phyloP scores from a whole-genome alignment of 108 stramenopile species.

The Conticribra weissflogii region DNA sequence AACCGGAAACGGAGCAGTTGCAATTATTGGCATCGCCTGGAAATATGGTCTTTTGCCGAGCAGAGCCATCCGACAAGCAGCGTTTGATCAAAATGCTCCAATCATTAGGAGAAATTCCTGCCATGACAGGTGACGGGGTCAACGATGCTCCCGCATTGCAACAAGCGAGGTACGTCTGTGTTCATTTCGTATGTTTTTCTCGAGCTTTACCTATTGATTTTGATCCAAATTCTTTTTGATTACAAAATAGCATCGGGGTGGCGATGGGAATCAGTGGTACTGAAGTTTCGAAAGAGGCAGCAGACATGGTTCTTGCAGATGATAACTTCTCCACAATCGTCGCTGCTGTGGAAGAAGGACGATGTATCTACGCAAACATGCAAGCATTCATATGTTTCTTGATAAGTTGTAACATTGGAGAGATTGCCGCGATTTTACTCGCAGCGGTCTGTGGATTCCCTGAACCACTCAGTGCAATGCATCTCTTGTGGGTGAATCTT shows the following conservation, averaged over 20 bases:
- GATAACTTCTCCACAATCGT: constrained; percentile 99
- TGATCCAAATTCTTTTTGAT: constrained; percentile 40
- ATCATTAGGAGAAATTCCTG: constrained; percentile 88
- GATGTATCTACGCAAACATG: constrained; percentile 98
- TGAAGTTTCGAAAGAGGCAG: constrained; percentile 84
- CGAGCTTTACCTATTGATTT: too few relatives aligned
- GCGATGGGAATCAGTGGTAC: constrained; percentile 96
- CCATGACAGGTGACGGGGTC: constrained; percentile 99
- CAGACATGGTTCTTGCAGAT: constrained; percentile 93
- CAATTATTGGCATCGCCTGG: constrained; percentile 61
- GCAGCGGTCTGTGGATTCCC: constrained; percentile 92
- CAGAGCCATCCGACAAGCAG: constrained; percentile 98
- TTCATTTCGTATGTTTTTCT: too few relatives aligned
- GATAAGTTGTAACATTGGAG: constrained; percentile 98
- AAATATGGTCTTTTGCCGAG: constrained; percentile 96
- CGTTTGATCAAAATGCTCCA: constrained; percentile 95
- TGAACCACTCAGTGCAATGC: constrained; percentile 97
- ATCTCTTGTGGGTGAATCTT: constrained; percentile 98
- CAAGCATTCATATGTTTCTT: constrained; percentile 96
- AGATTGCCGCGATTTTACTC: constrained; percentile 94
- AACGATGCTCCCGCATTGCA: constrained; percentile 99
- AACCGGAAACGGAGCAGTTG: constrained; percentile 71
- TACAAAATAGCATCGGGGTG: constrained; percentile 89
- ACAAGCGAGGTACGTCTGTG: constrained; percentile 38
- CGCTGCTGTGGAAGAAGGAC: constrained; percentile 94